Conservation (phyloP, 805 yeast species). For the Limtongia smithiae region DNA sequence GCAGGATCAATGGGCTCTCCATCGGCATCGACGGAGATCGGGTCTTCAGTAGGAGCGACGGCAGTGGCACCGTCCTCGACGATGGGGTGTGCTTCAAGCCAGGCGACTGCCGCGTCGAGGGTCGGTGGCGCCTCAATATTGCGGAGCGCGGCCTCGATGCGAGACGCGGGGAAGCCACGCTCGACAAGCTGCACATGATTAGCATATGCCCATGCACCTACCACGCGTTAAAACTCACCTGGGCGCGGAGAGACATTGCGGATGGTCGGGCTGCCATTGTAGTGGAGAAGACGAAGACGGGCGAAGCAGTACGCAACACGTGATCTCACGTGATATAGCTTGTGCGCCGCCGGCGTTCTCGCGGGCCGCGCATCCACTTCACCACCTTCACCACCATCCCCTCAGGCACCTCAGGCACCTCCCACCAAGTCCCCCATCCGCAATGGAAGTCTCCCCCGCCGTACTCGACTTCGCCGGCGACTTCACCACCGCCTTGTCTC, state of each 20-base stretch:
- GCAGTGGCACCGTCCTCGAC: conserved; percentile 26
- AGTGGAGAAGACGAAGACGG: no score
- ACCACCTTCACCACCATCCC: background rate
- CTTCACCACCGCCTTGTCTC: conserved; percentile 67
- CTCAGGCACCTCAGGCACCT: background rate
- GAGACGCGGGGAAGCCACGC: conserved; percentile 37
- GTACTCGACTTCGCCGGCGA: conserved; percentile 79
- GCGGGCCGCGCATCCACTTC: no score
- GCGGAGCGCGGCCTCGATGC: conserved; percentile 35
- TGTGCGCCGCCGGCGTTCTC: no score
- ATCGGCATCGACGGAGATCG: conserved; percentile 3
- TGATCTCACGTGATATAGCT: no score
- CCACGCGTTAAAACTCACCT: background rate
- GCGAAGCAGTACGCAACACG: no score
- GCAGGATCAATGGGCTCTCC: conserved; percentile 21
- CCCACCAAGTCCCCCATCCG: conserved; percentile 17
- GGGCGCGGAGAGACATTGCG: background rate
- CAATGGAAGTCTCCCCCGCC: conserved; percentile 70
- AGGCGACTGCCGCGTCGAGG: conserved; percentile 35
- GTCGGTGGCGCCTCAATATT: conserved; percentile 22
- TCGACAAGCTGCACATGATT: conserved; percentile 25
- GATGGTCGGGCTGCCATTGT: no score
- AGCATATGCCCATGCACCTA: background rate
- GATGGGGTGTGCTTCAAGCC: conserved; percentile 36
- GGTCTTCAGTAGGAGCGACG: conserved; percentile 15